These are phyloP conservation scores for Sporothrix luriei DNA, from an alignment of 2,329 filamentous ascomycete species.

Conservation along the genomic window DNA sequence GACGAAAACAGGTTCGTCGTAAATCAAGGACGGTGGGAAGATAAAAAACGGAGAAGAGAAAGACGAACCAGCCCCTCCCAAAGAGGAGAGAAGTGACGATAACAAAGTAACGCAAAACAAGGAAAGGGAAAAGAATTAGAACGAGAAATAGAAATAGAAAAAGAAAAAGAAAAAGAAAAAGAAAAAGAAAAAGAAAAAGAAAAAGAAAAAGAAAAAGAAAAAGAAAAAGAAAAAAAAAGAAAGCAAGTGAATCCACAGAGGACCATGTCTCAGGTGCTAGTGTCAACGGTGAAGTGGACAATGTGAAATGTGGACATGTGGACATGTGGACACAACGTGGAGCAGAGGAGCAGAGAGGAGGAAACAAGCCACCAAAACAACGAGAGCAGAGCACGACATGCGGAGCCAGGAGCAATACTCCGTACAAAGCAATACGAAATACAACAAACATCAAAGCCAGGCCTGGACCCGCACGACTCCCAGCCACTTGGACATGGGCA, in stretches of 20 bases:
- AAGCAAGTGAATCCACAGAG: neutral
- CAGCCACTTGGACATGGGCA: slow-evolving; percentile 8
- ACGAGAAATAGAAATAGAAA: too few relatives aligned
- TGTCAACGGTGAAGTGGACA: too few relatives aligned
- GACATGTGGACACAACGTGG: too few relatives aligned
- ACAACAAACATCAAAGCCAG: neutral
- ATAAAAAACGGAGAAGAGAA: neutral
- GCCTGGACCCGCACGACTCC: neutral
- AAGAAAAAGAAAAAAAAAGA: neutral
- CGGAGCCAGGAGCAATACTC: too few relatives aligned
- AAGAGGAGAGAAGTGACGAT: slow-evolving; percentile 1
- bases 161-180: neutral
- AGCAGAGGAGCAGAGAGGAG: too few relatives aligned
- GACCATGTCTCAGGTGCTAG: too few relatives aligned
- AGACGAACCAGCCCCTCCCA: neutral
- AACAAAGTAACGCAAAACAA: neutral
- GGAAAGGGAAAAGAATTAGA: neutral
- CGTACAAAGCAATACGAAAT: too few relatives aligned
- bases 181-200: too few relatives aligned
- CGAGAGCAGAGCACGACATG: neutral
- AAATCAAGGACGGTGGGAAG: neutral
- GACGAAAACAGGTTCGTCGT: neutral
- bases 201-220: too few relatives aligned
- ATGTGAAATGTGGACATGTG: too few relatives aligned
- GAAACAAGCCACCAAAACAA: too few relatives aligned